These are phyloP conservation scores for Scenedesmus sp. DNA, from an alignment of 163 green algal genomes.

Conservation along the genomic window DNA sequence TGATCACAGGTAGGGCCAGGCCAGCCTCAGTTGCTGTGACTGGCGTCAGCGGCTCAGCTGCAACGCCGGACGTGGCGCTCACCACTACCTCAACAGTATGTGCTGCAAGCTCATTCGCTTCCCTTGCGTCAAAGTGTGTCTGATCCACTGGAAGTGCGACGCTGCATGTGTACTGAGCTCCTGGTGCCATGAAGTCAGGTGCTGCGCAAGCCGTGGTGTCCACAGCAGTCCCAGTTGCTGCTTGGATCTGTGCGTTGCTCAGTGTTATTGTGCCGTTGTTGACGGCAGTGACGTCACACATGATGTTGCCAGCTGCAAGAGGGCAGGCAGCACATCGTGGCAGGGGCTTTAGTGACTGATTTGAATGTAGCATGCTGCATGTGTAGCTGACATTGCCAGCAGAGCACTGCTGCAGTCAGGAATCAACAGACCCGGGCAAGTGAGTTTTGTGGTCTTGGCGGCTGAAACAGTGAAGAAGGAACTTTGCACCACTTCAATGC, in stretches of 20 bases:
- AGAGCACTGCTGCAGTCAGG: too few relatives aligned
- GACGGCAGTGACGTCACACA: neutral
- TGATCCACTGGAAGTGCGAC: neutral
- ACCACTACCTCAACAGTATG: neutral
- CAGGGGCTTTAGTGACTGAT: neutral
- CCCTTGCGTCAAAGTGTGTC: neutral
- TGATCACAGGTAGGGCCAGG: neutral
- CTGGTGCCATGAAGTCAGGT: neutral
- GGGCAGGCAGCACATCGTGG: neutral
- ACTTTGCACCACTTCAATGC: too few relatives aligned
- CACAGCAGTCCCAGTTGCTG: neutral
- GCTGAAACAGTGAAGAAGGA: too few relatives aligned
- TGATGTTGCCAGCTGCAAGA: neutral
- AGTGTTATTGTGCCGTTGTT: neutral
- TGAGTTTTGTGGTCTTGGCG: too few relatives aligned
- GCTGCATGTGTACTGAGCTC: neutral
- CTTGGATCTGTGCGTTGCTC: neutral
- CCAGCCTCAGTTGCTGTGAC: neutral
- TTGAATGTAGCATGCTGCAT: neutral
- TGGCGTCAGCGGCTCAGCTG: neutral
- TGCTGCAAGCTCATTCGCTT: neutral
- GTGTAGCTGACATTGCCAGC: too few relatives aligned
- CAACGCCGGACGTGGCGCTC: neutral
- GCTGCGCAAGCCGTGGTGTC: neutral
- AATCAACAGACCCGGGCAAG: too few relatives aligned